These are phyloP conservation scores for Cyberlindnera saturnus DNA, from an alignment of 805 yeast genomes.

Conservation along the genomic window DNA sequence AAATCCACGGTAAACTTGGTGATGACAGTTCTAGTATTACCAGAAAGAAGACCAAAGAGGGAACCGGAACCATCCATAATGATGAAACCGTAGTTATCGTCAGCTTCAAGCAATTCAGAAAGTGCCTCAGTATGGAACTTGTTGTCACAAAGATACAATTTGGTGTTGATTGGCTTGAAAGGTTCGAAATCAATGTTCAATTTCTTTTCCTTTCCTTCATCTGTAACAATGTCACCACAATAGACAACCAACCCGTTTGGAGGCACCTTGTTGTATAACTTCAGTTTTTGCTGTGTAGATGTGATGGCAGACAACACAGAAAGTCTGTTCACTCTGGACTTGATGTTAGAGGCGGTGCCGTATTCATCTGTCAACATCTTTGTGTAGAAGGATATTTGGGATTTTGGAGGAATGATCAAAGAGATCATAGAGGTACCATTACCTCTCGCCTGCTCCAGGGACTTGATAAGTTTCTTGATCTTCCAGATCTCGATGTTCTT, in stretches of 20 bases:
- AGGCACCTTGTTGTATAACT: slow-evolving; percentile 84
- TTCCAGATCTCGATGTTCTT: slow-evolving; percentile 99
- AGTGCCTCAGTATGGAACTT: slow-evolving; percentile 97
- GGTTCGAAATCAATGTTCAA: slow-evolving; percentile 97
- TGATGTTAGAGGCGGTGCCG: slow-evolving; percentile 97
- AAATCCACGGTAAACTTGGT: slow-evolving; percentile 96
- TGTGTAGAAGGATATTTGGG: slow-evolving; percentile 82
- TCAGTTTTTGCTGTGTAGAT: slow-evolving; percentile 94
- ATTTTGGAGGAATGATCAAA: slow-evolving; percentile 89
- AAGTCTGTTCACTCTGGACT: slow-evolving; percentile 93
- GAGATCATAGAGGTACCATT: slow-evolving; percentile 99
- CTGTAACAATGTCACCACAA: slow-evolving; percentile 98
- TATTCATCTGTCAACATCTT: slow-evolving; percentile 96
- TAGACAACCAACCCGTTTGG: slow-evolving; percentile 91
- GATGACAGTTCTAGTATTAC: slow-evolving; percentile 93
- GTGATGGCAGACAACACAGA: slow-evolving; percentile 96
- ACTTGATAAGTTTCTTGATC: slow-evolving; percentile 88
- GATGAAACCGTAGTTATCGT: slow-evolving; percentile 95
- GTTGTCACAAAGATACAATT: slow-evolving; percentile 92
- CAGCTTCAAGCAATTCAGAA: slow-evolving; percentile 88
- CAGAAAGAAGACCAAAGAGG: slow-evolving; percentile 88
- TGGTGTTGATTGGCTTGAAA: slow-evolving; percentile 98
- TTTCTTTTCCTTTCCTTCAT: slow-evolving; percentile 96
- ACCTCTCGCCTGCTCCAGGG: slow-evolving; percentile 89
- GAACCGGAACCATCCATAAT: slow-evolving; percentile 99